phyloP scores from a whole-genome alignment of 768 basidiomycete species.

The Fomitopsis pulvina region DNA sequence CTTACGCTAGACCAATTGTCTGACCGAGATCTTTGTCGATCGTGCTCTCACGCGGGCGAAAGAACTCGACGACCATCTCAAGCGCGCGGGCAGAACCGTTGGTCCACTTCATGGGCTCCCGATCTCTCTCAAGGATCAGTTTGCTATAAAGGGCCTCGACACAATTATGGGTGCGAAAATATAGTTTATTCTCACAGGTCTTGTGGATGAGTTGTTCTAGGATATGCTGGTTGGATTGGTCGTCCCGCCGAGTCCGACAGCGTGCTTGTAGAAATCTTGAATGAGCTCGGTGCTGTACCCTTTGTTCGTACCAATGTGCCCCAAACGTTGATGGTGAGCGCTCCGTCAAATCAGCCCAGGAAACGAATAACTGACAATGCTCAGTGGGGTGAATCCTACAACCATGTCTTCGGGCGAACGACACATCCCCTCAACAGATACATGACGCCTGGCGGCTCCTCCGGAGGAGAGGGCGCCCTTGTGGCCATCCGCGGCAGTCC shows the following conservation, averaged over 20 bases:
- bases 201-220: constrained; percentile 17
- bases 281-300: constrained; percentile 49
- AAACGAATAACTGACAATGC: background rate
- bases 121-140: constrained; percentile 41
- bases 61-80: constrained; percentile 35
- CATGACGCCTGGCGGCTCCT: constrained; percentile 73
- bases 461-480: constrained; percentile 82
- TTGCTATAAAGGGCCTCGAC: constrained; percentile 55
- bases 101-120: constrained; percentile 43
- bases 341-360: background rate
- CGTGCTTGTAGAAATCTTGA: constrained; percentile 45
- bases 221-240: constrained; percentile 52
- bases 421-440: constrained; percentile 67
- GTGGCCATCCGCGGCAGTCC: constrained; percentile 46
- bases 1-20: constrained; percentile 36
- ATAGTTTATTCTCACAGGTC: background rate
- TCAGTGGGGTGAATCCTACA: constrained; percentile 75
- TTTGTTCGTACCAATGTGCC: constrained; percentile 53
- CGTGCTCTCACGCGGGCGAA: constrained; percentile 34
- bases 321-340: constrained; percentile 44
- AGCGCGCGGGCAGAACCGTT: constrained; percentile 31
- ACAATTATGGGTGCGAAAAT: constrained; percentile 43
- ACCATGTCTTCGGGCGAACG: constrained; percentile 75
- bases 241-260: constrained; percentile 39
- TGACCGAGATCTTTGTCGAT: constrained; percentile 45